Evolutionary conservation across 2,329 filamentous ascomycete genomes (phyloP).

Genomic region (Colletotrichum truncatum): DNA sequence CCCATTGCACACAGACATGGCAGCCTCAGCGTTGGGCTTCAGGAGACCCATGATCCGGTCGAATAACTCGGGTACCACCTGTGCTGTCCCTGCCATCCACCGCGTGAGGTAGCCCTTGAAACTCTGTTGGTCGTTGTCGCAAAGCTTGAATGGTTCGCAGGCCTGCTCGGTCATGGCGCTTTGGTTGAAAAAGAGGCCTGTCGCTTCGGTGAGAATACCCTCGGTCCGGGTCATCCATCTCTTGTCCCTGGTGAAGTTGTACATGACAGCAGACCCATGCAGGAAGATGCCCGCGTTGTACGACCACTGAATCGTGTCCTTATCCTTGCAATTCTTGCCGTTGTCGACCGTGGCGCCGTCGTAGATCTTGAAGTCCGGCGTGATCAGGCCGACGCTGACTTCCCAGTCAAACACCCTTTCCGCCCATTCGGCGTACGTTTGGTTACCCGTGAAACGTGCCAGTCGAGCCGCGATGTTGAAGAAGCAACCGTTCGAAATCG

Average conservation of each 20-base stretch:
- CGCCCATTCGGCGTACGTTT: slow-evolving; percentile 82
- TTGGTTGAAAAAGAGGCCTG: slow-evolving; percentile 64
- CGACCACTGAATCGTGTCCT: slow-evolving; percentile 71
- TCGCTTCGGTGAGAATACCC: slow-evolving; percentile 63
- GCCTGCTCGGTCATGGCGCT: slow-evolving; percentile 70
- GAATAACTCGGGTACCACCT: slow-evolving; percentile 63
- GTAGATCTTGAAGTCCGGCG: slow-evolving; percentile 61
- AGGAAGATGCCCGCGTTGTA: slow-evolving; percentile 76
- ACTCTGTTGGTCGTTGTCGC: slow-evolving; percentile 76
- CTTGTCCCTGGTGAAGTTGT: slow-evolving; percentile 63
- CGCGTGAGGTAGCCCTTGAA: slow-evolving; percentile 82
- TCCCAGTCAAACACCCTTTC: slow-evolving; percentile 76
- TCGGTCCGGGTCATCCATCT: slow-evolving; percentile 67
- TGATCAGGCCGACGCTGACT: slow-evolving; percentile 63
- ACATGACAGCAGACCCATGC: slow-evolving; percentile 69
- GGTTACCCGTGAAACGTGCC: slow-evolving; percentile 80
- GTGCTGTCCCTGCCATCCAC: slow-evolving; percentile 67
- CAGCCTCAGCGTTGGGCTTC: slow-evolving; percentile 58
- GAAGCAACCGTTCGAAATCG: slow-evolving; percentile 75
- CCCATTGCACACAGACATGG: slow-evolving; percentile 61
- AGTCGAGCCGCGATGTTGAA: slow-evolving; percentile 77
- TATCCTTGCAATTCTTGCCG: slow-evolving; percentile 54
- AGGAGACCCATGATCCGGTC: slow-evolving; percentile 62
- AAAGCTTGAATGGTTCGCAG: slow-evolving; percentile 69
- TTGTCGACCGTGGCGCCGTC: slow-evolving; percentile 54